Conservation (phyloP, 352 stramenopile genomes). For the Phytopythium aichiense region DNA sequence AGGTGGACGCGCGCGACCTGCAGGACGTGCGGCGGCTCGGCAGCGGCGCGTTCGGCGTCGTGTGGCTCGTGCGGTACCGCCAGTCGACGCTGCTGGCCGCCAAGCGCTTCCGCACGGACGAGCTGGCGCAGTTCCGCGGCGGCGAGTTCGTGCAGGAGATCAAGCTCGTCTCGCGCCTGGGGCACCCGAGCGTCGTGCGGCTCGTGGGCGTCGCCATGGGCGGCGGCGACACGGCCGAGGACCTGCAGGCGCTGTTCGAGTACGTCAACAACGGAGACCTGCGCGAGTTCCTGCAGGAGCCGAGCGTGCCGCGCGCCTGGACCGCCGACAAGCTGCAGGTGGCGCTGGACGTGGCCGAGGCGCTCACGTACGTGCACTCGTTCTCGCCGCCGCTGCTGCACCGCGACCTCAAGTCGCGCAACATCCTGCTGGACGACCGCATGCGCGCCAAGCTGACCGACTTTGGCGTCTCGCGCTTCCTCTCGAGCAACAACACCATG, state of each 20-base stretch:
- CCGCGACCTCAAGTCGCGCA: constrained; percentile 52
- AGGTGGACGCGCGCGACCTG: constrained; percentile 35
- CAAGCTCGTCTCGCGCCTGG: constrained; percentile 37
- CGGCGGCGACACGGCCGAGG: constrained; percentile 23
- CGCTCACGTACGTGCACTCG: constrained; percentile 66
- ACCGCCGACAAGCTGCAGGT: constrained; percentile 36
- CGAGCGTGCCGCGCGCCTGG: too few relatives aligned
- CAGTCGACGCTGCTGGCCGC: constrained; percentile 22
- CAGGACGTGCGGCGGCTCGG: constrained; percentile 34
- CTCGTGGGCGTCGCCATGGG: constrained; percentile 39
- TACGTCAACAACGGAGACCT: constrained; percentile 31
- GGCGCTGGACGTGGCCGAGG: constrained; percentile 51
- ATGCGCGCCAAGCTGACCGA: constrained; percentile 38
- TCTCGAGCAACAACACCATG: constrained; percentile 42
- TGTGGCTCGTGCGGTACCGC: constrained; percentile 29
- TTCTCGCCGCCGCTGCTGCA: constrained; percentile 56
- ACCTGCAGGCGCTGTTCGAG: constrained; percentile 55
- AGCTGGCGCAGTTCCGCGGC: constrained; percentile 4
- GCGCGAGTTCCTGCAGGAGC: too few relatives aligned
- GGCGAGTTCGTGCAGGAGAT: constrained; percentile 38
- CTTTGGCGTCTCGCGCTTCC: constrained; percentile 38
- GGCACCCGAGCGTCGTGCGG: constrained; percentile 39
- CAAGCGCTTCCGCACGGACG: constrained; percentile 22
- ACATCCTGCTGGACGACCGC: constrained; percentile 39
- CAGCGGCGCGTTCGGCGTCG: constrained; percentile 28